phyloP scores from a whole-genome alignment of 2,329 filamentous ascomycete species.

The Intubia oerlemansii region DNA sequence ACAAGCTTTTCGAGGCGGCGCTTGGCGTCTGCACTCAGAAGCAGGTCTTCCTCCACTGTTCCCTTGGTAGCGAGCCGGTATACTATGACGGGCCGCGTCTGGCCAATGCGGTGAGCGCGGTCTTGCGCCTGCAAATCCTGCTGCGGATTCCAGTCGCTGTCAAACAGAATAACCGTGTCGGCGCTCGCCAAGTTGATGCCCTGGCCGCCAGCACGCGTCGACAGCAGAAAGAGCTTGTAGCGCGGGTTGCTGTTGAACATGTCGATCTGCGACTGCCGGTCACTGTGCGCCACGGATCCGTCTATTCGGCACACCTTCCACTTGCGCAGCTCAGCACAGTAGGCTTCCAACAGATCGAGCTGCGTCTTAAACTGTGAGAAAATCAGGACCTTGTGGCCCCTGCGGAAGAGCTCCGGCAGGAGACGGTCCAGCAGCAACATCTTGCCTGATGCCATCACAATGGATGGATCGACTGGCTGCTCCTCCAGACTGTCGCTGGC shows the following conservation, averaged over 20 bases:
- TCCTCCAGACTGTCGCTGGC: slow-evolving; percentile 20
- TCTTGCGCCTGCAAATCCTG: slow-evolving; percentile 95
- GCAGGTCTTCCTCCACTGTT: slow-evolving; percentile 74
- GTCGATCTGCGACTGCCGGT: slow-evolving; percentile 48
- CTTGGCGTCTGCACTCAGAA: slow-evolving; percentile 80
- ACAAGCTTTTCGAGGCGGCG: slow-evolving; percentile 82
- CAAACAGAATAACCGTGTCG: slow-evolving; percentile 83
- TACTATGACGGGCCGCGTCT: slow-evolving; percentile 77
- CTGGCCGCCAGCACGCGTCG: slow-evolving; percentile 79
- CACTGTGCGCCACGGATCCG: slow-evolving; percentile 58
- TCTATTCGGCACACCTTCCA: slow-evolving; percentile 86
- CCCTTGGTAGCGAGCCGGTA: slow-evolving; percentile 85
- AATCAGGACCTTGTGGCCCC: slow-evolving; percentile 76
- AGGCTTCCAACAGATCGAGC: slow-evolving; percentile 76
- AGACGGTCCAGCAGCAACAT: slow-evolving; percentile 86
- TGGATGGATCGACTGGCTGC: slow-evolving; percentile 48
- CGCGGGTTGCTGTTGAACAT: slow-evolving; percentile 46
- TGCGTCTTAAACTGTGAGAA: slow-evolving; percentile 96
- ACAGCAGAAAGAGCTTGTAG: slow-evolving; percentile 64
- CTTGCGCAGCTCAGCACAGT: slow-evolving; percentile 51
- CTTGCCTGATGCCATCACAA: slow-evolving; percentile 79
- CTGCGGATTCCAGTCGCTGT: slow-evolving; percentile 84
- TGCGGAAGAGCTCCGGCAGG: slow-evolving; percentile 49
- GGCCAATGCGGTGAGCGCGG: slow-evolving; percentile 82
- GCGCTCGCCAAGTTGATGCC: slow-evolving; percentile 86